Base-by-base conservation (phyloP, 2,329 filamentous ascomycete genomes). In the Rutstroemia sp. region DNA sequence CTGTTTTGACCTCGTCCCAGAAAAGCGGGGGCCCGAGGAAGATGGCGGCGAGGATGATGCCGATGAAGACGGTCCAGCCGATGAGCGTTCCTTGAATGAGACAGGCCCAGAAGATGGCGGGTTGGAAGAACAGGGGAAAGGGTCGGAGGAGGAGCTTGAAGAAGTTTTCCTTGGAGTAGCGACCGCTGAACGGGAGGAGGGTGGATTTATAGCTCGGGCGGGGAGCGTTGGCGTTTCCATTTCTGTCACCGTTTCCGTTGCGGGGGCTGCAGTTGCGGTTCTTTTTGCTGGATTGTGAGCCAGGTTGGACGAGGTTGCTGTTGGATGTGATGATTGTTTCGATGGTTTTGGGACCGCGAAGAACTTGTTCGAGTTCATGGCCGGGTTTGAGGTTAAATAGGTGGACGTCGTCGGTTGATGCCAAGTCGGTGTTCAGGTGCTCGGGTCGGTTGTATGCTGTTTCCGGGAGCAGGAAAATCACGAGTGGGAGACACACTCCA, bases 51-150 rank as follows among this genome's bases (percentile, higher is more conserved):
- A 95, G 75, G 62, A 94, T 83, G 59, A 94, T 86, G 56, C 89
- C 88, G 62, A 95, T 92, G 67, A 96, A 90, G 16, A 96, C 89
- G 1, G 92, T 95, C 92, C 92, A 97, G 62, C 92, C 92, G 66
- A 96, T 96, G 67, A 96, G 82, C 4, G 88, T 83, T 16, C 92
- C 92, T 77, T 96, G 92, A 50, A 92, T 89, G 3, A 96, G 76
- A 65, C 77, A 78, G 23, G 77, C 78, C 88, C 90, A 96, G 42
- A 95, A 71, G 63, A 96, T 90, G 7, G 88, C 89, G 0, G 91
- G 92, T 69, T 96, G 92, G 6, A 87, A 70, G 64, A 95, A 86
- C 1, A 96, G 79, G 0, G 89, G 89, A 53, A 96, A 85, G 0
- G 92, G 92, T 2, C 92, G 81, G n/a, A 85, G 66, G 16, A 83